phyloP scores from a whole-genome alignment of 1,284 basidiomycete species.

The Trichosporon sp. region DNA sequence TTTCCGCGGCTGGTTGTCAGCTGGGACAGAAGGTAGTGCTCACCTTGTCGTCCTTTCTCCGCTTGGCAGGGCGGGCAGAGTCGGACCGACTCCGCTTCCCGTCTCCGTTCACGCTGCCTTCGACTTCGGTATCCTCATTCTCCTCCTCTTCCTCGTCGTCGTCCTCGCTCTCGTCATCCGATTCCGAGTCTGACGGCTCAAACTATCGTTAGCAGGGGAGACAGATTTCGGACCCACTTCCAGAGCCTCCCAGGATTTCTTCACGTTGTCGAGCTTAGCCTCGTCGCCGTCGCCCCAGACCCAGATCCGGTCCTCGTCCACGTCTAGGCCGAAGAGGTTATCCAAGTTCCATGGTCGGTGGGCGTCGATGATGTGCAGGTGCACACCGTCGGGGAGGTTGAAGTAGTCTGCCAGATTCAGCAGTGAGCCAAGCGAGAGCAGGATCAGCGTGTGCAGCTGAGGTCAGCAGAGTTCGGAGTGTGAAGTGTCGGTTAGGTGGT shows the following conservation, averaged over 20 bases:
- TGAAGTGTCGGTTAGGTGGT: too few species aligned
- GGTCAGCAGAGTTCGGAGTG: slow-evolving; percentile 3
- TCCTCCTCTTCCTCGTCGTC: slow-evolving; percentile 59
- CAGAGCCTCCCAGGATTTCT: slow-evolving; percentile 64
- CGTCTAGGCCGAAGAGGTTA: slow-evolving; percentile 74
- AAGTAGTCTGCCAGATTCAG: slow-evolving; percentile 72
- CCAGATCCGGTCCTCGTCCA: slow-evolving; percentile 59
- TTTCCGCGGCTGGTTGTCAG: slow-evolving; percentile 54
- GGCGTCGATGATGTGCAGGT: slow-evolving; percentile 92
- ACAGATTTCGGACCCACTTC: slow-evolving; percentile 61
- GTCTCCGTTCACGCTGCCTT: slow-evolving; percentile 57
- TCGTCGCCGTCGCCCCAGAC: slow-evolving; percentile 90
- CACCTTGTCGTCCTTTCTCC: slow-evolving; percentile 41
- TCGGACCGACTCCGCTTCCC: slow-evolving; percentile 60
- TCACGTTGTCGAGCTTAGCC: slow-evolving; percentile 60
- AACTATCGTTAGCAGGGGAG: slow-evolving; percentile 34
- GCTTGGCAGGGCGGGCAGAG: slow-evolving; percentile 32
- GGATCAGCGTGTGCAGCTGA: slow-evolving; percentile 85
- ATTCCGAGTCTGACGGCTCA: slow-evolving; percentile 50
- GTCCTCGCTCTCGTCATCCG: slow-evolving; percentile 44
- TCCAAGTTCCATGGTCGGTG: slow-evolving; percentile 86
- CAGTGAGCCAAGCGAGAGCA: slow-evolving; percentile 90
- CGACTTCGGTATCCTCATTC: slow-evolving; percentile 57
- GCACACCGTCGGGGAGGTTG: slow-evolving; percentile 58
- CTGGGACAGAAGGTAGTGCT: slow-evolving; percentile 6